Base-by-base conservation (phyloP, 2,329 filamentous ascomycete species). In the Pseudogymnoascus sp. region DNA sequence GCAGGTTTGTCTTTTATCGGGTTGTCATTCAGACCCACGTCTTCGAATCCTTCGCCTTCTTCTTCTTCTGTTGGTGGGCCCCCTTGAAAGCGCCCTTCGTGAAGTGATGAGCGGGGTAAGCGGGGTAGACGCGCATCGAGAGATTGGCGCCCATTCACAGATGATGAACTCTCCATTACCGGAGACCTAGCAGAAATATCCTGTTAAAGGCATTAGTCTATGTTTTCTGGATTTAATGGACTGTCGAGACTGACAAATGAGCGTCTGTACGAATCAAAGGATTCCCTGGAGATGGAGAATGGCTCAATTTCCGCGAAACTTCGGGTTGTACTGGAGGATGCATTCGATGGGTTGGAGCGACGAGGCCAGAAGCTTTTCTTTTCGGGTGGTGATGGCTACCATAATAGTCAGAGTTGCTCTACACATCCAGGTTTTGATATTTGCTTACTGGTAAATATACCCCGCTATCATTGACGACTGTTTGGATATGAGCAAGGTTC, bases 401-500 rank as follows among this genome's bases (percentile, higher is more conserved):
- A 66, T 49, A 62, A 64, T 71, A 25, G 34, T 38, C 34, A 60
- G 59, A 40, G 34, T 53, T 38, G 60, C 21, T 43, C 28, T 42
- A n/a, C 14, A 18, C 8, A 60, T 25, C 37, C 3, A 34, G 28
- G 25, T 63, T 42, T 49, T 16, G 62, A 59, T 16, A 25, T 7
- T 25, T 18, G 70, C 85, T 77, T 86, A 95, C 91, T 70, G 93
- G 93, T 69, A 97, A 84, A 78, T 96, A 97, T 66, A 96, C 89
- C 68, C 93, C 93, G 75, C 90, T 96, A 77, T 96, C 93, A 74
- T 96, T 96, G 75, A 97, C 95, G 68, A 97, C 93, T 97, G 74
- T 69, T 66, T 53, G 61, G 37, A 65, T 67, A 73, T 67, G 74
- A 72, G 69, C 68, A 63, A 36, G 16, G 37, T 36, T 36, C 31